phyloP scores from a whole-genome alignment of 306 rosid species.

The Malus domestica region DNA sequence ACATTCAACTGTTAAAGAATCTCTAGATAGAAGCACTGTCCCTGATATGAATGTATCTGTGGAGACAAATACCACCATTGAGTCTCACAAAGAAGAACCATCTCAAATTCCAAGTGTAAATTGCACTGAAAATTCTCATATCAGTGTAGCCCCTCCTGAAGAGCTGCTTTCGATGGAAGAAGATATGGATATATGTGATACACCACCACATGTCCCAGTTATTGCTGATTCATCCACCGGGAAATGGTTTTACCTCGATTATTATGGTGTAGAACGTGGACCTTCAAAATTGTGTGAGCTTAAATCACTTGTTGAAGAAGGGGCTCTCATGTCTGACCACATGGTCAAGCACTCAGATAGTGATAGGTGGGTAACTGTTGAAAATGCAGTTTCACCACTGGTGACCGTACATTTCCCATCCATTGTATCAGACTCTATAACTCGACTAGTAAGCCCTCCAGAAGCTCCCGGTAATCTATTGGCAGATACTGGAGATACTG shows the following conservation, averaged over 20 bases:
- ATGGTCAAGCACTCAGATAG: constrained; percentile 82
- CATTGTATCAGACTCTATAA: constrained; percentile 59
- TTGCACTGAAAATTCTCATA: constrained; percentile 40
- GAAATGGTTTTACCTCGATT: constrained; percentile 94
- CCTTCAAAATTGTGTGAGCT: constrained; percentile 78
- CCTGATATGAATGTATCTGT: constrained; percentile 27
- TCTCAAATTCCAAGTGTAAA: constrained; percentile 48
- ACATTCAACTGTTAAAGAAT: constrained; percentile 42
- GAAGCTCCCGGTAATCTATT: constrained; percentile 94
- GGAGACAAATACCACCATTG: constrained; percentile 36
- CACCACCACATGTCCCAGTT: constrained; percentile 86
- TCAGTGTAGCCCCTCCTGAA: constrained; percentile 43
- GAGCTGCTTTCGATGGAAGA: constrained; percentile 96
- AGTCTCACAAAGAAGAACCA: constrained; percentile 42
- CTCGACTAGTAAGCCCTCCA: constrained; percentile 86
- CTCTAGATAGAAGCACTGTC: constrained; percentile 42
- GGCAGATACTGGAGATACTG: constrained; percentile 52
- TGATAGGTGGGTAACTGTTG: constrained; percentile 94
- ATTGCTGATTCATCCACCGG: constrained; percentile 59
- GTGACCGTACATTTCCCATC: constrained; percentile 56
- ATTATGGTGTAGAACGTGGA: constrained; percentile 70
- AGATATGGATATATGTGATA: constrained; percentile 98
- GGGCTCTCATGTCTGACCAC: constrained; percentile 79
- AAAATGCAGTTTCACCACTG: constrained; percentile 88
- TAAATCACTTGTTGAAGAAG: constrained; percentile 77